Evolutionary conservation across 2,329 filamentous ascomycete genomes (phyloP), one percentile per base, ranked within the genome.

Genomic region (Dactylonectria estremocensis): DNA sequence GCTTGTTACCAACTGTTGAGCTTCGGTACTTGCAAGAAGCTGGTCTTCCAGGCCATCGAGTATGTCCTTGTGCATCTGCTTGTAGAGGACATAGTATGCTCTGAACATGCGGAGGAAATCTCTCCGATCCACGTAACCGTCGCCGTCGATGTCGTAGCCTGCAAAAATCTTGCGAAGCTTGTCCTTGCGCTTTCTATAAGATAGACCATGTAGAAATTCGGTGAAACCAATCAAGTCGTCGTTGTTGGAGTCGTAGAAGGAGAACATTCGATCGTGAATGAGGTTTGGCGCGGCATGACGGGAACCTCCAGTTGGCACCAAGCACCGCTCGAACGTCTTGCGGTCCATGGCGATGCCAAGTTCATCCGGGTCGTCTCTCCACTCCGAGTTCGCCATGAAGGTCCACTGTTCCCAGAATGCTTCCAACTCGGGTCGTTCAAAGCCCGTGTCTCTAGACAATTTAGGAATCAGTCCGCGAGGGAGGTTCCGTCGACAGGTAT

Each of bases 331-430:
- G 81, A 99, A 99, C 0, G 94, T 97, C 80, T 92, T 93, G 68
- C 95, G 91, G 78, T 98, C 95, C 85, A 98, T 97, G 37, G 95
- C 96, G 73, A 95, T 87, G 62, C 88, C 86, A 48, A 98, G 86
- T 22, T 91, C 88, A 73, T 93, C 91, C 0, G 94, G 93, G 77
- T 98, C 95, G 18, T 92, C 89, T 37, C 90, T 84, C 92, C 93
- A 97, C 77, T 95, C 91, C 6, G 91, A 92, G 72, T 93, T 95
- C 48, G 95, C 95, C 81, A 98, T 91, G 79, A 95, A 98, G 5
- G 93, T 95, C 88, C 97, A 99, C 77, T 98, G 95, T 77, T 98
- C 95, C 92, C 95, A 98, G 48, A 97, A 89, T 7, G 95, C 95
- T 81, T 98, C 95, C 6, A 99, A 85, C 79, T 97, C 94, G 2